phyloP scores from a whole-genome alignment of 2,329 filamentous ascomycete genomes.

The Aspergillus clavatus region DNA sequence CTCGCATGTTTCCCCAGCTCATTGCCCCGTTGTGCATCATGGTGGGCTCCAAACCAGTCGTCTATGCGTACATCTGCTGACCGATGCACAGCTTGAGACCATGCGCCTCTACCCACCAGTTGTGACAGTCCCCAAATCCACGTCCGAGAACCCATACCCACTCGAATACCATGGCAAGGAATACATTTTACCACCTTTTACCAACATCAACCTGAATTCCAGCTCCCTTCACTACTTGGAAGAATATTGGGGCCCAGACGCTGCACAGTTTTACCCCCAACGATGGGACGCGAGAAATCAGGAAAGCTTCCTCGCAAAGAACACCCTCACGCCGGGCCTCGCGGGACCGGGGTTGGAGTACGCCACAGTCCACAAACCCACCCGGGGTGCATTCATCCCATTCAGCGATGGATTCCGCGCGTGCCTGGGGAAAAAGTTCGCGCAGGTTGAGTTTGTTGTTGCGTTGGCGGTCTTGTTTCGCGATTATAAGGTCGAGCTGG shows the following conservation, averaged over 20 bases:
- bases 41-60: slow-evolving; percentile 11
- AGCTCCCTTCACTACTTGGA: slow-evolving; percentile 17
- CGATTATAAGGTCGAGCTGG: slow-evolving; percentile 14
- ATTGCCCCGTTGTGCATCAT: slow-evolving; percentile 19
- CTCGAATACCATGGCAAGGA: slow-evolving; percentile 11
- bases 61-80: neutral
- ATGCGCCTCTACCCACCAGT: slow-evolving; percentile 40
- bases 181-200: slow-evolving; percentile 13
- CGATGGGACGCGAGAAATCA: slow-evolving; percentile 20
- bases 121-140: slow-evolving; percentile 25
- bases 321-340: slow-evolving; percentile 11
- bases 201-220: slow-evolving; percentile 13
- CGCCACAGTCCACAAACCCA: slow-evolving; percentile 18
- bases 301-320: slow-evolving; percentile 18
- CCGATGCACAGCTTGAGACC: slow-evolving; percentile 38
- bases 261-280: slow-evolving; percentile 8
- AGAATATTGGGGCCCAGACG: slow-evolving; percentile 21
- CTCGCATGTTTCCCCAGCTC: slow-evolving; percentile 37
- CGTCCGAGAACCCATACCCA: slow-evolving; percentile 11
- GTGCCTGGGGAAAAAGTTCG: slow-evolving; percentile 23
- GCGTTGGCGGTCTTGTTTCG: slow-evolving; percentile 11
- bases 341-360: slow-evolving; percentile 15
- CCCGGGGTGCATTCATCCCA: slow-evolving; percentile 17
- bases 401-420: slow-evolving; percentile 21
- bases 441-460: slow-evolving; percentile 23